phyloP scores from a whole-genome alignment of 306 rosid genomes.

The Pachyrhizus erosus region DNA sequence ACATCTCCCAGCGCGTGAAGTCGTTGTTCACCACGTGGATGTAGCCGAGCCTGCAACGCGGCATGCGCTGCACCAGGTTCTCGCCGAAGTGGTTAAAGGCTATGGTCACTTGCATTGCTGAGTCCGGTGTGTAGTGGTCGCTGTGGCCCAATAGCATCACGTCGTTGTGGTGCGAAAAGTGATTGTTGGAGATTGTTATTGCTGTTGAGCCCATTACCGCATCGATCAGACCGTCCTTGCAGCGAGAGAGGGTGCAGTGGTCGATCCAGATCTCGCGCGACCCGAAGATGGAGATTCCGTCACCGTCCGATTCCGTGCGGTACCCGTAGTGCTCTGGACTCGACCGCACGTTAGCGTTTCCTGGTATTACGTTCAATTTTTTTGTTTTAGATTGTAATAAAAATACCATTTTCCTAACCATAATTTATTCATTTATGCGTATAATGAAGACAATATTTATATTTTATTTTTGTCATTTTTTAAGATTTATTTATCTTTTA shows the following conservation, averaged over 20 bases:
- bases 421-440: no score
- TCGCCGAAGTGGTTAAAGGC: slow-evolving; percentile 94
- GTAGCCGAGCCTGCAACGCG: slow-evolving; percentile 83
- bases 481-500: no score
- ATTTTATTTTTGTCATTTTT: no score
- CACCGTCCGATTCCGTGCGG: slow-evolving; percentile 85
- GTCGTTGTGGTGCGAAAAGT: slow-evolving; percentile 83
- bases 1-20: slow-evolving; percentile 88
- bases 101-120: slow-evolving; percentile 87
- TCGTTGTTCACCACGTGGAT: slow-evolving; percentile 91
- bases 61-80: slow-evolving; percentile 85
- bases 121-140: slow-evolving; percentile 69
- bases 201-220: slow-evolving; percentile 94
- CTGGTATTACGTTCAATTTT: no score
- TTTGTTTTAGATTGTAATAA: no score
- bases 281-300: slow-evolving; percentile 80
- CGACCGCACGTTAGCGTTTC: slow-evolving; percentile 66
- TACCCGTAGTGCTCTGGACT: slow-evolving; percentile 78
- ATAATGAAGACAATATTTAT: no score
- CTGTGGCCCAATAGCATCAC: slow-evolving; percentile 92
- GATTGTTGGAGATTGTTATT: slow-evolving; percentile 81
- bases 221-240: slow-evolving; percentile 85
- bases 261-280: slow-evolving; percentile 85
- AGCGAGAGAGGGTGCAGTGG: slow-evolving; percentile 82
- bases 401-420: no score